phyloP scores from a whole-genome alignment of 495 filamentous ascomycete genomes.

The Trichoderma erinaceum region DNA sequence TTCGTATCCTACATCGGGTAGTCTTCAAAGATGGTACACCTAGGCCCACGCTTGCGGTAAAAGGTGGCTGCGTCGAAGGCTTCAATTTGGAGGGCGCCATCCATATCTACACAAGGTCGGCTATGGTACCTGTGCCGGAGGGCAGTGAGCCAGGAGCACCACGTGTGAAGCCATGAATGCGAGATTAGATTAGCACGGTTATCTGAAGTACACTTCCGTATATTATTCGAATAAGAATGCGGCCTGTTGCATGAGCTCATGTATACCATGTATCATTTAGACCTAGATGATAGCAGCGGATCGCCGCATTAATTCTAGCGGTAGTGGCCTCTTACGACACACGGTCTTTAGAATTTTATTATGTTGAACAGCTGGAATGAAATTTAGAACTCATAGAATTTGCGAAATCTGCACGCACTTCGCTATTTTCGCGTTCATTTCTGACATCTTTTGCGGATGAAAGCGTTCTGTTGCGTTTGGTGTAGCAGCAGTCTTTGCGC shows the following conservation, averaged over 20 bases:
- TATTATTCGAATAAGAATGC: not conserved
- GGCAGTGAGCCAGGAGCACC: conserved; percentile 23
- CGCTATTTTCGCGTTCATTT: too few species aligned
- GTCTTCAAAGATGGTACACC: conserved; percentile 32
- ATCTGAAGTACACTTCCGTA: not conserved
- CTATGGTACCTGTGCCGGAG: conserved; percentile 48
- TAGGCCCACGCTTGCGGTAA: conserved; percentile 36
- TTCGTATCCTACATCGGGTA: conserved; percentile 43
- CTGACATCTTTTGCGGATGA: too few species aligned
- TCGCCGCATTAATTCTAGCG: not conserved
- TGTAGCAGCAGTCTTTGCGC: too few species aligned
- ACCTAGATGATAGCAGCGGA: not conserved
- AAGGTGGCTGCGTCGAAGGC: conserved; percentile 46
- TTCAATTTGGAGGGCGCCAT: conserved; percentile 33
- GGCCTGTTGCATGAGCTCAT: not conserved
- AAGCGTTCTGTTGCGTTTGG: too few species aligned
- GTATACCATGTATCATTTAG: not conserved
- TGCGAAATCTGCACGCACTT: not conserved
- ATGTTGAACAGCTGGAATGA: not conserved
- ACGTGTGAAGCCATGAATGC: conserved; percentile 27
- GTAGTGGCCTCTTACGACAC: not conserved
- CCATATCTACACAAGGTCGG: conserved; percentile 36
- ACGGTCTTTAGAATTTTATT: not conserved
- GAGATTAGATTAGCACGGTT: not conserved
- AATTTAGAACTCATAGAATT: not conserved